Evolutionary conservation across 257 asterid species (phyloP), one percentile per base, ranked within the genome.

Genomic region (Schizonepeta tenuifolia): DNA sequence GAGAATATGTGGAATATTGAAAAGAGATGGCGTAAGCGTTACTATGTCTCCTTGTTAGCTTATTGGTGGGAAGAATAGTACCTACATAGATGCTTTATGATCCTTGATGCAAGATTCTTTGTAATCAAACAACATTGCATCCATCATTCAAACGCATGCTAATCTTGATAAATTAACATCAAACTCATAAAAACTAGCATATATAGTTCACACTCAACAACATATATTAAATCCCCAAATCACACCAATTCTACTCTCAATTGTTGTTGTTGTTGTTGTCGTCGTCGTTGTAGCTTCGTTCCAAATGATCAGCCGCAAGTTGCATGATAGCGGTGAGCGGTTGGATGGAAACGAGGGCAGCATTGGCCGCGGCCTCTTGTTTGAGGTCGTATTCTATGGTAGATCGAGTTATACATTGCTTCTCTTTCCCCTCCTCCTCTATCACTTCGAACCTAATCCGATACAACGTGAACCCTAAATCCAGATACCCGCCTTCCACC

Each of bases 401-500:
- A 2, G 81, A 2, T 69, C 70, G 84, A 20, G 81, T 75, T 62
- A 87, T 77, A 82, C 97, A 91, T 24, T 80, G 71, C 15, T 50
- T 62, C 18, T 49, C 21, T 0, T 22, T 49, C 6, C 75, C 83
- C 26, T 55, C 88, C 15, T 68, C 85, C 24, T 87, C 89, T 6
- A 80, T 44, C 56, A 91, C 64, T 76, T 86, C 85, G 2, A 89
- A 65, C 6, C 86, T 78, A 11, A 84, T 76, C 11, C 86, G 82
- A 18, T 53, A 86, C 5, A 79, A 73, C 0, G 71, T 83, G 70
- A 88, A 84, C 0, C 93, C 96, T 0, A 83, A 28, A 55, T 85
- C 83, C 15, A 92, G 81, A 70, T 41, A 78, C 46, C 96, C 93
- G 9, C 96, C 96, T 59, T 89, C 96, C 21, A 81, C 78, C 69